Conservation (phyloP, 2,329 filamentous ascomycete species). For the Colletotrichum sansevieriae region DNA sequence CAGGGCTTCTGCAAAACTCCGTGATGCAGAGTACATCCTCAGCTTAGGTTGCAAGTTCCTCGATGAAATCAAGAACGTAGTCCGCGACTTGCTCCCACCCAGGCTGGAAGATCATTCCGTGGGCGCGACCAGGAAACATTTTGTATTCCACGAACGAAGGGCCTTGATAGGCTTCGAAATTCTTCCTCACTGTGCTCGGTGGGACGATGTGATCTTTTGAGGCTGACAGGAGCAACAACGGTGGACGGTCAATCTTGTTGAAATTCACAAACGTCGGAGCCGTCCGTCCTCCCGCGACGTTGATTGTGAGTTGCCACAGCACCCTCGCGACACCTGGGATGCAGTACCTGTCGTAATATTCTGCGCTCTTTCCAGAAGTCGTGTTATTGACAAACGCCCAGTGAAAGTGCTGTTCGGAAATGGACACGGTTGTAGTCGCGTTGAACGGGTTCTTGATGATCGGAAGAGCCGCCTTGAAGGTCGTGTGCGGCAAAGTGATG, state of each 20-base stretch:
- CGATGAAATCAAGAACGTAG: conserved; percentile 28
- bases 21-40: neutral
- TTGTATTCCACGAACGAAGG: conserved; percentile 42
- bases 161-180: conserved; percentile 42
- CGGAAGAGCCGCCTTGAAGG: conserved; percentile 40
- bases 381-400: conserved; percentile 45
- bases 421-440: conserved; percentile 38
- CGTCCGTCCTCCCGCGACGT: conserved; percentile 21
- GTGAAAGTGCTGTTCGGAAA: conserved; percentile 43
- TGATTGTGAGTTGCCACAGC: conserved; percentile 43
- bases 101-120: conserved; percentile 43
- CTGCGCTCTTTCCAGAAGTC: conserved; percentile 35
- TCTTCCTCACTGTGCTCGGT: conserved; percentile 38
- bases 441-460: conserved; percentile 43
- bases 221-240: conserved; percentile 42
- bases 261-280: conserved; percentile 40
- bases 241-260: conserved; percentile 31
- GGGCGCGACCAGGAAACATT: conserved; percentile 42
- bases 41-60: neutral
- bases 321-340: conserved; percentile 44
- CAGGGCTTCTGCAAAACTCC: too few species aligned
- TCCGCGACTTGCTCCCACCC: conserved; percentile 42
- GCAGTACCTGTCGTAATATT: conserved; percentile 42
- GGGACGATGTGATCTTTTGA: conserved; percentile 44
- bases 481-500: conserved; percentile 39